These are phyloP conservation scores for Solanum appendiculatum DNA, from an alignment of 257 asterid species.

Conservation along the genomic window DNA sequence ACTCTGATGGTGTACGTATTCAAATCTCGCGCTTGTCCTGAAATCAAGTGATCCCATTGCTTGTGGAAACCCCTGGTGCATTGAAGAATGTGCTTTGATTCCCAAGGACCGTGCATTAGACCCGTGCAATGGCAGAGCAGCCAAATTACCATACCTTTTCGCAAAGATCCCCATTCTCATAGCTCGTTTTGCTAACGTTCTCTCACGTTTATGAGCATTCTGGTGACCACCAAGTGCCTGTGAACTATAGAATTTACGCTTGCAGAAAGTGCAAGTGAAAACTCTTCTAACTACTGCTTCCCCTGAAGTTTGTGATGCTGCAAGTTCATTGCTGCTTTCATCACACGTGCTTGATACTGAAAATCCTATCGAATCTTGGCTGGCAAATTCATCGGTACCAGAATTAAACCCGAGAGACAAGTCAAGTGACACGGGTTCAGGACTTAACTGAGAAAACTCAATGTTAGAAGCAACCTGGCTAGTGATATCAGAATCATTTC, in stretches of 20 bases:
- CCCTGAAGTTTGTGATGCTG: conserved; percentile 5
- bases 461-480: conserved; percentile 33
- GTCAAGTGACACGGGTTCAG: conserved; percentile 27
- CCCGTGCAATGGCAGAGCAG: conserved; percentile 40
- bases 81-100: conserved; percentile 49
- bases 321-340: conserved; percentile 33
- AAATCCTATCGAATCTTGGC: conserved; percentile 15
- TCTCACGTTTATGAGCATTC: conserved; percentile 36
- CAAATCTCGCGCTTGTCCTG: conserved; percentile 20
- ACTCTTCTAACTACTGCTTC: conserved; percentile 16
- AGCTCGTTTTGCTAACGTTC: conserved; percentile 34
- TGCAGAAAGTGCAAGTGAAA: conserved; percentile 39
- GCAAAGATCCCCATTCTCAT: conserved; percentile 33
- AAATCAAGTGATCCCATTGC: conserved; percentile 14
- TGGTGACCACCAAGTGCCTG: conserved; percentile 49
- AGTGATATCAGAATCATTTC: conserved; percentile 17
- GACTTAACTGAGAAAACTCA: neutral
- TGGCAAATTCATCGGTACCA: neutral
- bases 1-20: conserved; percentile 10
- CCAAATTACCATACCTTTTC: conserved; percentile 18
- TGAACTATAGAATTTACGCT: conserved; percentile 30
- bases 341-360: conserved; percentile 38
- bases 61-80: conserved; percentile 19
- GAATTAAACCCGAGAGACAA: conserved; percentile 33
- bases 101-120: conserved; percentile 32